phyloP scores from a whole-genome alignment of 257 asterid genomes.

The Cordia subcordata region DNA sequence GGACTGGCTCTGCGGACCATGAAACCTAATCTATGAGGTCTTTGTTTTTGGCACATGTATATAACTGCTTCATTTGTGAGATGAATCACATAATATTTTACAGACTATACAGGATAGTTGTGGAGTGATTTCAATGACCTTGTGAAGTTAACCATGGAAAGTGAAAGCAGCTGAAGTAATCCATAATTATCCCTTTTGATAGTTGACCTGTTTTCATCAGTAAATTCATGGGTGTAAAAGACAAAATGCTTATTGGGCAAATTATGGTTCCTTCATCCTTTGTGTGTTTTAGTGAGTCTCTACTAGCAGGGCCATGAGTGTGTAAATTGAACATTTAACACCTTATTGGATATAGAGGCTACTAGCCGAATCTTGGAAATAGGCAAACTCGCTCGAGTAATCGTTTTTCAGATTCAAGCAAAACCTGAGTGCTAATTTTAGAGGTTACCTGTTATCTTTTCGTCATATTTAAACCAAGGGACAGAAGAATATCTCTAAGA shows the following conservation, averaged over 20 bases:
- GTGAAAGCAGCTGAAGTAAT: not conserved
- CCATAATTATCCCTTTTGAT: not conserved
- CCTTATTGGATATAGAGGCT: too few species aligned
- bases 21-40: conserved; percentile 5
- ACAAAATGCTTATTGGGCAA: too few species aligned
- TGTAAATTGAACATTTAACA: not conserved
- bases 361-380: too few species aligned
- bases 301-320: not conserved
- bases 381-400: too few species aligned
- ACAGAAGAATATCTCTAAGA: too few species aligned
- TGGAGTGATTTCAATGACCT: not conserved
- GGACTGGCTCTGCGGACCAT: conserved; percentile 65
- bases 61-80: not conserved
- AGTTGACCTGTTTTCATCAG: not conserved
- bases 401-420: too few species aligned
- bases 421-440: too few species aligned
- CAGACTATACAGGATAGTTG: not conserved
- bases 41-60: conserved; percentile 6
- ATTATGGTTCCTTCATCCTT: too few species aligned
- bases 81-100: not conserved
- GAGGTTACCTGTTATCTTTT: too few species aligned
- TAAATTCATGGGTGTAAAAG: not conserved
- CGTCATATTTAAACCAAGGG: not conserved
- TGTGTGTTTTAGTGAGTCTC: too few species aligned
- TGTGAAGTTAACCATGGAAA: not conserved